Evolutionary conservation across 2,329 filamentous ascomycete genomes (phyloP).

Genomic region (Graphilbum ipis-grandicollis): DNA sequence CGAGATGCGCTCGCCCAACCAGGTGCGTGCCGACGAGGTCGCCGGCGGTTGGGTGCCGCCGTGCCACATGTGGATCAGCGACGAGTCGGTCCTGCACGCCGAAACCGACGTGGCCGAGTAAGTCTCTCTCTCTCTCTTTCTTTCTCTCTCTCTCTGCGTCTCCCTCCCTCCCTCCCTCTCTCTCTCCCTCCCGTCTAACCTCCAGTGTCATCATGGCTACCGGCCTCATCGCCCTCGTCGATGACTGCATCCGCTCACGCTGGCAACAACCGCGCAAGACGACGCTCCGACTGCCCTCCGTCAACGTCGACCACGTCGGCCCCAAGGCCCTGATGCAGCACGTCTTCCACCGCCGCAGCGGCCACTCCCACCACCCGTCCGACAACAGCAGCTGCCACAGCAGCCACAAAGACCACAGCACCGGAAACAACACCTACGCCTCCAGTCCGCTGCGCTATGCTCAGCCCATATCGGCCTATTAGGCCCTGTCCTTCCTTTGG

Average conservation of each 20-base stretch:
- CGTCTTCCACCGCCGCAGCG: conserved; percentile 15
- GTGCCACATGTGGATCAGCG: conserved; percentile 79
- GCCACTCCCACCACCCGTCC: conserved; percentile 6
- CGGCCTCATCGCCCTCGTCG: conserved; percentile 74
- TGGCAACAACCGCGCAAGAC: conserved; percentile 30
- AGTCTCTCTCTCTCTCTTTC: conserved; percentile 14
- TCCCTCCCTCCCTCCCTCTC: not conserved
- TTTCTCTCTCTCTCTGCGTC: not conserved
- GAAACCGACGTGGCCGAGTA: conserved; percentile 78
- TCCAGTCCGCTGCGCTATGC: conserved; percentile 11
- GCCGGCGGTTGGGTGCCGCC: conserved; percentile 84
- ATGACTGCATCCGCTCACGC: conserved; percentile 73
- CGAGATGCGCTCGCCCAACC: conserved; percentile 52
- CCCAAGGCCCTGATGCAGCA: conserved; percentile 16
- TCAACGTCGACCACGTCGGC: conserved; percentile 16
- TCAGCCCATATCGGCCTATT: conserved; percentile 10
- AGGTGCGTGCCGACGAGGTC: conserved; percentile 52
- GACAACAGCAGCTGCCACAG: not conserved
- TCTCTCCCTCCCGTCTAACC: not conserved
- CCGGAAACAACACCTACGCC: conserved; percentile 5
- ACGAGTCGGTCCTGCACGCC: conserved; percentile 49
- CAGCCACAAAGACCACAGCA: conserved; percentile 2
- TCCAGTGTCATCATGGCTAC: conserved; percentile 70
- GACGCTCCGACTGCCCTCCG: not conserved
- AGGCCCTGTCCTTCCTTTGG: not conserved